Evolutionary conservation across 495 filamentous ascomycete species (phyloP).

Genomic region (Friedmanniomyces simplex): DNA sequence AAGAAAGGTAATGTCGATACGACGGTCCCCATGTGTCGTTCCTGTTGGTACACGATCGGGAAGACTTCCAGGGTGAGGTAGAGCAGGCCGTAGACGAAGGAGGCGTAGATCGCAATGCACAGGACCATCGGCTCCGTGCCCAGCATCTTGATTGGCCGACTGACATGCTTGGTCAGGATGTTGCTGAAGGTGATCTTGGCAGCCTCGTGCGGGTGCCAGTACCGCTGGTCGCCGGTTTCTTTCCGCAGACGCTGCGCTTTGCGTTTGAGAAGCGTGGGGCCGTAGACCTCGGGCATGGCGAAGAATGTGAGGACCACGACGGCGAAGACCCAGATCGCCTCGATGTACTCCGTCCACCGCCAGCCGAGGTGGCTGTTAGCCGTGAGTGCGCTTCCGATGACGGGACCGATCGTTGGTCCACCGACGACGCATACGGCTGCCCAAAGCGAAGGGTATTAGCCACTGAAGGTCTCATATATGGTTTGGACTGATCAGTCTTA

Average conservation of each 20-base stretch:
- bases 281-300: conserved; percentile 19
- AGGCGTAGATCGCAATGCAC: conserved; percentile 22
- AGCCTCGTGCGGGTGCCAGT: conserved; percentile 23
- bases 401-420: conserved; percentile 30
- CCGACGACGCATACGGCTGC: conserved; percentile 31
- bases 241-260: conserved; percentile 21
- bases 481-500: too few relatives aligned
- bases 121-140: conserved; percentile 22
- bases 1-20: conserved; percentile 41
- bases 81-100: conserved; percentile 25
- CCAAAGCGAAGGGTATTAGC: too few relatives aligned
- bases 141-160: conserved; percentile 20
- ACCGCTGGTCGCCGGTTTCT: conserved; percentile 20
- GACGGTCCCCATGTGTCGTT: conserved; percentile 36
- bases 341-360: conserved; percentile 22
- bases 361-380: conserved; percentile 22
- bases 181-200: conserved; percentile 10
- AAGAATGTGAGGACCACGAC: conserved; percentile 6
- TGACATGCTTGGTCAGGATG: conserved; percentile 19
- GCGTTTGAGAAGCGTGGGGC: conserved; percentile 14
- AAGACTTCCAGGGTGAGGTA: conserved; percentile 43
- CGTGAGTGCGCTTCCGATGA: conserved; percentile 22
- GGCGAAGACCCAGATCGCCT: conserved; percentile 17
- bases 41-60: conserved; percentile 41
- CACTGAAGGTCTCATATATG: too few relatives aligned